Base-by-base conservation (phyloP, 176 grass and related monocot species). In the Otatea glauca region DNA sequence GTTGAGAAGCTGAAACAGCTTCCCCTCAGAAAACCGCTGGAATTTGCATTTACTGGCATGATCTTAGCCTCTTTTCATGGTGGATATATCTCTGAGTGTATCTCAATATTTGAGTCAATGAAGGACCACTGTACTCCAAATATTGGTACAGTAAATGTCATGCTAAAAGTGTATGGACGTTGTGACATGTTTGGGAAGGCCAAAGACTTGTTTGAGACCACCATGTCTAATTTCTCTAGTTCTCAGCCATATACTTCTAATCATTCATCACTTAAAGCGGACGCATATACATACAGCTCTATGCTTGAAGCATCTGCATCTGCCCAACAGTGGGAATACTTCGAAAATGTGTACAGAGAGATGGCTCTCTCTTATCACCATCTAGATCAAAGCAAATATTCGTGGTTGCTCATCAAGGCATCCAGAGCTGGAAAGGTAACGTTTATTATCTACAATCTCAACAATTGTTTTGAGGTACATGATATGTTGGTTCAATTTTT, bases 301-400 rank as follows among this genome's bases (percentile, higher is more conserved):
- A 98, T 98, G 83, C 92, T 98, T 65, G 92, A 98, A 78, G 82
- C 76, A 79, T 89, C 86, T 81, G 89, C 92, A 58, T 91, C 88
- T 85, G 85, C 90, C 4, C 87, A 93, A 69, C 95, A 98, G 85
- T 98, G 95, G 95, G 95, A 98, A 70, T 98, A 94, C 78, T 98
- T 98, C 32, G 95, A 98, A 79, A 91, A 93, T 88, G 91, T 98
- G 18, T 98, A 98, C 45, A 94, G 85, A 89, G 89, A 94, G 79
- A 94, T 98, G 95, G 53, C 55, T 71, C 84, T 98, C 7, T 84
- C 83, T 87, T 90, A 84, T 74, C 81, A 84, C 68, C 75, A 87
- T 70, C 72, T 94, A 72, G 91, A 94, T 86, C 92, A 93, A 88
- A 90, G 51, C 14, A 98, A 94, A 88, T 79, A 91, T 84, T 82